Base-by-base conservation (phyloP, 139 green algal species). In the Volvox africanus region DNA sequence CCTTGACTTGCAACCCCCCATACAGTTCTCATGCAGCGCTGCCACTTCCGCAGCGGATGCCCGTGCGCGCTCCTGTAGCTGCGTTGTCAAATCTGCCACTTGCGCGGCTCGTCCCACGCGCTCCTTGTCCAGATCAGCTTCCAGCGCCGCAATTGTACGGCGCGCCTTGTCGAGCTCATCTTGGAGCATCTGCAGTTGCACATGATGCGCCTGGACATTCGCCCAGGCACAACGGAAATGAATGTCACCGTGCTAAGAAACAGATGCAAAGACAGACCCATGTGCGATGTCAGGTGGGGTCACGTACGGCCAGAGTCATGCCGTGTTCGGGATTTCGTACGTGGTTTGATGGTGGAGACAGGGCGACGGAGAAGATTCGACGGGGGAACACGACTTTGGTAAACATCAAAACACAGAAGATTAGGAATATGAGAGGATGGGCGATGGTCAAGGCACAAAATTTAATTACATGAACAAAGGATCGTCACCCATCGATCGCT, bases 21-120 rank as follows among this genome's bases (percentile, higher is more conserved):
- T 68, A 88, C 83, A 88, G 83, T 24, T 80, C 36, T 88, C 83
- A 24, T 88, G 83, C 68, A 88, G 83, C 24, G 0, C 67, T 37
- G 83, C 67, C 35, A 80, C 83, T 35, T 80, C 67, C 26, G 67
- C 67, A 16, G 83, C 36, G 35, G 35, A 36, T 37, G 67, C 67
- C 24, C 2, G 65, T 28, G 24, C 83, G 0, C 24, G 24, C 36
- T 44, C 67, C 67, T 20, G 1, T 22, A 88, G 83, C 83, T 68
- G 67, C 83, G 24, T 36, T 37, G 61, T 73, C 67, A 88, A 68
- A 20, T 20, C 35, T 26, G 21, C 83, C 67, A 69, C 83, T 28
- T 80, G 55, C 22, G 67, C 68, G 1, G 67, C 83, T 14, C 83
- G 83, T 1, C 67, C 83, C 9, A 65, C 35, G 65, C 83, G 83